A percentile compares a stretch with the other conserved stretches of the same genome.
Evolutionary conservation across 2,329 filamentous ascomycete species (phyloP).

Genomic region (Dryadomyces quercivorus): DNA sequence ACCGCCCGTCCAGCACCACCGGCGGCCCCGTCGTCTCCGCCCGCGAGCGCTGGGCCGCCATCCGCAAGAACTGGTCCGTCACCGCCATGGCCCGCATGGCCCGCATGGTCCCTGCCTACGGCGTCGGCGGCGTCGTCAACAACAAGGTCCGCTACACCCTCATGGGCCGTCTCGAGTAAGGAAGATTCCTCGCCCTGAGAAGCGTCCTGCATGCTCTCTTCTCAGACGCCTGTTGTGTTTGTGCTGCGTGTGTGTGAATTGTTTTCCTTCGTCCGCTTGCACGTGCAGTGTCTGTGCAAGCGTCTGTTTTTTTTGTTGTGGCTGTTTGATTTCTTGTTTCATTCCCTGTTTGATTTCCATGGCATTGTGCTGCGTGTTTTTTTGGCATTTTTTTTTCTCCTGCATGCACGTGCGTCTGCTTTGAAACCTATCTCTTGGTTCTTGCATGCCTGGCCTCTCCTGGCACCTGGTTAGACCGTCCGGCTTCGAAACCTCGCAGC

Average conservation of each 20-base stretch:
- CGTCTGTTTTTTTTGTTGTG: neutral
- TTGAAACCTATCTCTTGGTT: neutral
- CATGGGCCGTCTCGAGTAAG: constrained; percentile 46
- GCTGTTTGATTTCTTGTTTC: neutral
- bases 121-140: constrained; percentile 79
- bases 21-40: constrained; percentile 25
- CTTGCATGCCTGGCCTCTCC: neutral
- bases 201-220: neutral
- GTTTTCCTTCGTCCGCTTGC: neutral
- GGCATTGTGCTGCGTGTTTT: neutral
- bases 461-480: too few species aligned
- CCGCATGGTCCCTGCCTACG: constrained; percentile 80
- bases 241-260: neutral
- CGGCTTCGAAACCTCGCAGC: neutral
- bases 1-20: constrained; percentile 35
- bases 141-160: constrained; percentile 52
- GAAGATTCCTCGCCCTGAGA: too few species aligned
- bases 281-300: neutral
- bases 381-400: neutral
- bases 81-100: constrained; percentile 67
- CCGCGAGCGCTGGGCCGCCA: constrained; percentile 49
- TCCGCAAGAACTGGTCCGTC: constrained; percentile 64
- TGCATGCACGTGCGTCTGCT: neutral
- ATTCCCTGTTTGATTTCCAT: neutral
- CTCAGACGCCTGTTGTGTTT: neutral